Base-by-base conservation (phyloP, 2,329 filamentous ascomycete species). In the Nannizziopsis arthrosporioides region DNA sequence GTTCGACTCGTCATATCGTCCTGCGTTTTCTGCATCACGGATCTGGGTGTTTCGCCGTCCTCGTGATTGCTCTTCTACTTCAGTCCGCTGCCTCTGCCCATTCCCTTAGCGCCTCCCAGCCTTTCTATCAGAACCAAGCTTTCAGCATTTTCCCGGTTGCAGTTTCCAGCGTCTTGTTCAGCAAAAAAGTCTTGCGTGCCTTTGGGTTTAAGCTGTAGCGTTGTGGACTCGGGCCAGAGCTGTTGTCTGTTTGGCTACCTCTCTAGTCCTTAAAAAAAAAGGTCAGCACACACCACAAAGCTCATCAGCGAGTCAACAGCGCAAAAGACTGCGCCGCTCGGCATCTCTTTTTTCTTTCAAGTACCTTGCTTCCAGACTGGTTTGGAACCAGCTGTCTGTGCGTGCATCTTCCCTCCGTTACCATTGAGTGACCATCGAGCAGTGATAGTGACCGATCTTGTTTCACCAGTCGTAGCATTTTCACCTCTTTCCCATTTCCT, bases 331-430 rank as follows among this genome's bases (percentile, higher is more conserved):
- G 43, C 36, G 43, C 12, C 22, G 6, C 8, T 40, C 43, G 31
- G 42, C 42, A 36, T 31, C 18, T 17, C 10, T 31, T 8, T 39
- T 36, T 41, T 27, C 22, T 27, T 27, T 27, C 7, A 27, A 7
- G 22, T 27, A 27, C 22, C 22, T 27, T 27, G n/a, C 37, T n/a
- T 34, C 31, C 15, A 44, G 42, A 22, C 44, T 30, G 15, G 36
- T 22, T 41, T 40, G 22, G 36, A 31, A 18, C 35, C 35, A 32
- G 35, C 34, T 46, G 43, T 46, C 35, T 37, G 48, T 50, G 48
- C 48, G 48, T 50, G 42, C 44, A 27, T 48, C 42, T 41, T 51
- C 42, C 31, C 45, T 42, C 37, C 36, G 22, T 37, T 42, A 31
- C 43, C 35, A 18, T 32, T 32, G 18, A 39, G 43, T 38, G 35